phyloP scores from a whole-genome alignment of 495 filamentous ascomycete genomes.

The Tuber melanosporum region DNA sequence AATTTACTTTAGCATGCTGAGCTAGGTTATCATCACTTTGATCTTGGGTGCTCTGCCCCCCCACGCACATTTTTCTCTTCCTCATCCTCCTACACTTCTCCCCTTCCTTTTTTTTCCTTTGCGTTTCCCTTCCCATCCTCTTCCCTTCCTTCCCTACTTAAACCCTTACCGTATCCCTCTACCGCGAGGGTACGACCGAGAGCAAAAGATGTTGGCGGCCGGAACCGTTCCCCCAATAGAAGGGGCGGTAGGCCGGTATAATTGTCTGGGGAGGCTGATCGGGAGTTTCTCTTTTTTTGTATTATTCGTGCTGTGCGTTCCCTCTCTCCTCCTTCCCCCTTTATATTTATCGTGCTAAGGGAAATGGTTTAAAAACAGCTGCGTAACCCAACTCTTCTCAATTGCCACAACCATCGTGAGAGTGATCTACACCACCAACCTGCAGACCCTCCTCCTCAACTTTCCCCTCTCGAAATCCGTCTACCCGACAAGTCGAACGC shows the following conservation, averaged over 20 bases:
- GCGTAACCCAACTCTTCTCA: not conserved
- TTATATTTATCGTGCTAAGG: not conserved
- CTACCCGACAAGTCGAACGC: not conserved
- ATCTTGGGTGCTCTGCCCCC: not conserved
- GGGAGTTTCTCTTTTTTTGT: not conserved
- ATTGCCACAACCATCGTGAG: not conserved
- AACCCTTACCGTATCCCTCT: not conserved
- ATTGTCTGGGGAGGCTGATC: not conserved
- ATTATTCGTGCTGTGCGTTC: not conserved
- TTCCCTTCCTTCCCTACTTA: not conserved
- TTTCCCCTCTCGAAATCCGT: not conserved
- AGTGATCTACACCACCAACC: not conserved
- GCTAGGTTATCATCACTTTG: not conserved
- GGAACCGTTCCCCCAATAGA: not conserved
- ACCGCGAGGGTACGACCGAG: not conserved
- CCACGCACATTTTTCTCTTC: not conserved
- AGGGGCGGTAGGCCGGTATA: not conserved
- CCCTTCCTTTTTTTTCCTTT: not conserved
- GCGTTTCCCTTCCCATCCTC: not conserved
- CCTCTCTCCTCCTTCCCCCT: not conserved
- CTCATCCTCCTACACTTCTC: not conserved
- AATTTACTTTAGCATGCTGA: not conserved
- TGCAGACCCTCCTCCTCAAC: not conserved
- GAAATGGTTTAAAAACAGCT: not conserved
- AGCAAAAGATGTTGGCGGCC: constrained; percentile 1